Evolutionary conservation across 2,329 filamentous ascomycete genomes (phyloP).

Genomic region (Pseudocercospora musae): DNA sequence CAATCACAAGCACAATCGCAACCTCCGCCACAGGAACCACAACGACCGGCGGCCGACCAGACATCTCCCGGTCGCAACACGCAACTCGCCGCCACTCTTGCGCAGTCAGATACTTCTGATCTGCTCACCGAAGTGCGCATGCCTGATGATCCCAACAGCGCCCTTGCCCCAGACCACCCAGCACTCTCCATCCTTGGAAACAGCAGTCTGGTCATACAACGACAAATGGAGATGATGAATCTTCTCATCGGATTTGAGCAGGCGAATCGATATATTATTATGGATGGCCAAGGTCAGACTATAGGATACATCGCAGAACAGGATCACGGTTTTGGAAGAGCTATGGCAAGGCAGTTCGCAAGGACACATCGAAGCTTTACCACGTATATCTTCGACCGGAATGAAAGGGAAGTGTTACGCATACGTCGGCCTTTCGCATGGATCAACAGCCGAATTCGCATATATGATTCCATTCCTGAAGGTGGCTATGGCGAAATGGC

Average conservation of each 20-base stretch:
- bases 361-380: slow-evolving; percentile 62
- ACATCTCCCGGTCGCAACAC: slow-evolving; percentile 32
- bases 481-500: slow-evolving; percentile 36
- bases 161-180: slow-evolving; percentile 58
- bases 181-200: slow-evolving; percentile 58
- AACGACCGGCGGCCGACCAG: slow-evolving; percentile 19
- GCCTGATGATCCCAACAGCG: slow-evolving; percentile 57
- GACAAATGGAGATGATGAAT: slow-evolving; percentile 65
- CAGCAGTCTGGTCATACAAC: slow-evolving; percentile 59
- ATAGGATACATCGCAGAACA: slow-evolving; percentile 64
- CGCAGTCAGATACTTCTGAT: slow-evolving; percentile 44
- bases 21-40: slow-evolving; percentile 6
- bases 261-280: slow-evolving; percentile 63
- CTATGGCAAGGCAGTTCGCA: slow-evolving; percentile 58
- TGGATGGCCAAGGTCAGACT: slow-evolving; percentile 61
- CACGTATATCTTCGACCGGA: slow-evolving; percentile 61
- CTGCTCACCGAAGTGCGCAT: slow-evolving; percentile 60
- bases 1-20: background rate
- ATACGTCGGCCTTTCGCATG: slow-evolving; percentile 63
- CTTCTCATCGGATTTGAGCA: slow-evolving; percentile 65
- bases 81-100: slow-evolving; percentile 46
- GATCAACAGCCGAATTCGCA: slow-evolving; percentile 58
- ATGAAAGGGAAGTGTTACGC: slow-evolving; percentile 58
- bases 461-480: slow-evolving; percentile 51
- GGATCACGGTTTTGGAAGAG: slow-evolving; percentile 57